Base-by-base conservation (phyloP, 2,329 filamentous ascomycete genomes). In the Diplocarpon mali region DNA sequence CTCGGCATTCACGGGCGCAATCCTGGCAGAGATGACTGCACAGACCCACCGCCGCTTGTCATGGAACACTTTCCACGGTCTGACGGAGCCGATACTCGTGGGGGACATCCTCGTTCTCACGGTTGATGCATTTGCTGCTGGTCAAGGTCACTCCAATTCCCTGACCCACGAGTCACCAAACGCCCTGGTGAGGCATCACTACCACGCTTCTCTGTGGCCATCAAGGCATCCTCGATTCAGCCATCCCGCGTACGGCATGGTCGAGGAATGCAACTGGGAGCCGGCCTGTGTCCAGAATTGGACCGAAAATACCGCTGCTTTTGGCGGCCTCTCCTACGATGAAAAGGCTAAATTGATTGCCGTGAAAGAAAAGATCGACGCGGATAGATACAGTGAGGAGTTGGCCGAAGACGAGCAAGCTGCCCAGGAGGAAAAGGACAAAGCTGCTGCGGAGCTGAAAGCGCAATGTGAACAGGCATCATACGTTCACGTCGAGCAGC, bases 161-260 rank as follows among this genome's bases (percentile, higher is more conserved):
- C 80, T 80, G 12, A 84, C 79, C 56, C 81, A 85, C 60, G 72
- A 80, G 42, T 71, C 79, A 1, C 69, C 78, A 40, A 71, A 71
- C 13, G 80, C 82, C 1, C 67, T 85, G 1, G 80, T 85, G 16
- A 81, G 79, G 60, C 82, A 86, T 59, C 80, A 85, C 61, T 86
- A 84, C 57, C 82, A 85, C 60, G 82, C 82, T 1, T 85, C 80
- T 1, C 75, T 77, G 48, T 85, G 82, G 82, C 82, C 80, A 2
- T 73, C 71, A 44, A 68, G 68, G 4, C 81, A 85, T 58, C 79
- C 76, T 2, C 69, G 81, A 29, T 82, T 72, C 63, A 77, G 69
- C 39, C 81, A 85, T 58, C 79, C 80, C 1, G 74, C 78, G 44
- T 83, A 79, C 56, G 80, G 78, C 4, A 76, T 82, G 61, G 79